Conservation (phyloP, 176 grass and related monocot species). For the Aegilops bicornis region DNA sequence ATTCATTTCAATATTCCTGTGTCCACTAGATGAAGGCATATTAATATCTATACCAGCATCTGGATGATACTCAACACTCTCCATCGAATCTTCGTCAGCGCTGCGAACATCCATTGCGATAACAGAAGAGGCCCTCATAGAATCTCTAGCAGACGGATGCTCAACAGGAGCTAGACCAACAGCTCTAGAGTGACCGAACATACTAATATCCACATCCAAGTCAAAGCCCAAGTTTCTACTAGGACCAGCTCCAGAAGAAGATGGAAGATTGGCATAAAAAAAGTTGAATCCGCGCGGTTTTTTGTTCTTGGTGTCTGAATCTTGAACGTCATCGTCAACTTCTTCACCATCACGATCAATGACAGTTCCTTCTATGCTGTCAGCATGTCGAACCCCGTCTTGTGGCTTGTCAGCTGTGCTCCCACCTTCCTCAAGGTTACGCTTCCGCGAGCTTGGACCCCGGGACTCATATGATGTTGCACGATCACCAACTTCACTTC, state of each 20-base stretch:
- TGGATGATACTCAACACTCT: slow-evolving; percentile 96
- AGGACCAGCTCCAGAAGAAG: slow-evolving; percentile 86
- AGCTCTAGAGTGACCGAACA: slow-evolving; percentile 46
- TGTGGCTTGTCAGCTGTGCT: slow-evolving; percentile 95
- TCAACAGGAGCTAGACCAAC: slow-evolving; percentile 45
- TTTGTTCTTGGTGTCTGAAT: slow-evolving; percentile 76
- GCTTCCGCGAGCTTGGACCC: slow-evolving; percentile 88
- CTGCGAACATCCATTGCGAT: slow-evolving; percentile 84
- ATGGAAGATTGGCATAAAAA: slow-evolving; percentile 55
- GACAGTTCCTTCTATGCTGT: slow-evolving; percentile 93
- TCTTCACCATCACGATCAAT: slow-evolving; percentile 93
- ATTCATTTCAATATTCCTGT: slow-evolving; percentile 77
- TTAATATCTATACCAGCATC: slow-evolving; percentile 64
- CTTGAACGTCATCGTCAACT: slow-evolving; percentile 81
- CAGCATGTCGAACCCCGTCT: slow-evolving; percentile 61
- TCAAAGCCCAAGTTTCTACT: slow-evolving; percentile 84
- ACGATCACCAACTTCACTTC: slow-evolving; percentile 97
- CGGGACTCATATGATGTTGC: slow-evolving; percentile 89
- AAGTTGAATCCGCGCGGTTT: slow-evolving; percentile 70
- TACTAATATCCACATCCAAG: slow-evolving; percentile 51
- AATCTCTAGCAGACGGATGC: slow-evolving; percentile 61
- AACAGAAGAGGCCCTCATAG: slow-evolving; percentile 83
- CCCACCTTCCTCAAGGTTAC: slow-evolving; percentile 94
- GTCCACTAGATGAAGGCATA: slow-evolving; percentile 74
- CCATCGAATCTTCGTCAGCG: slow-evolving; percentile 81